Evolutionary conservation across 2,329 filamentous ascomycete species (phyloP).

Genomic region (Ophiocordyceps sinensis): DNA sequence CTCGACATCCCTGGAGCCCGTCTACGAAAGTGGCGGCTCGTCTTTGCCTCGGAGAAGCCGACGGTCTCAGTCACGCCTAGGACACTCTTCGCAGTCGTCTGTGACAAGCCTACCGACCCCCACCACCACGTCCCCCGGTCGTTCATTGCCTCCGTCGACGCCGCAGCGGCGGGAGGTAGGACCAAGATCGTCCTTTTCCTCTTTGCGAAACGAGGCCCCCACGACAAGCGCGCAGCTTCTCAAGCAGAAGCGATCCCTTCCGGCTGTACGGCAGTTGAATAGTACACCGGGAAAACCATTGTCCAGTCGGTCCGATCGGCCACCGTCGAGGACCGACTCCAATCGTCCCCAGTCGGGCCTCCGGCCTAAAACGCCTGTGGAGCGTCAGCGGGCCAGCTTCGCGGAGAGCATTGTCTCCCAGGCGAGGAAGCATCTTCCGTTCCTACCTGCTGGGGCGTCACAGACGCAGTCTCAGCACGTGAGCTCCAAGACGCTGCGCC

Average conservation of each 20-base stretch:
- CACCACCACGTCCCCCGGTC: slow-evolving; percentile 39
- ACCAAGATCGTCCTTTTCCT: slow-evolving; percentile 37
- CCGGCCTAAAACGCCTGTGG: slow-evolving; percentile 59
- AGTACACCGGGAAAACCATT: slow-evolving; percentile 37
- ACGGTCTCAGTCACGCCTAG: slow-evolving; percentile 51
- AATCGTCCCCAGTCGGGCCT: slow-evolving; percentile 34
- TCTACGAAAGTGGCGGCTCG: slow-evolving; percentile 76
- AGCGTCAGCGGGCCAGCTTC: slow-evolving; percentile 36
- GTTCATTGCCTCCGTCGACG: slow-evolving; percentile 40
- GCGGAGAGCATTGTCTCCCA: slow-evolving; percentile 36
- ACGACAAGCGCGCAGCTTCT: slow-evolving; percentile 52
- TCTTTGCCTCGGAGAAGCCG: slow-evolving; percentile 42
- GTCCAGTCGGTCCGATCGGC: slow-evolving; percentile 36
- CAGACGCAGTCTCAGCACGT: slow-evolving; percentile 66
- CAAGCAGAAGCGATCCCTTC: slow-evolving; percentile 50
- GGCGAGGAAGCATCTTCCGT: slow-evolving; percentile 51
- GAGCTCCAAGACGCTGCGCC: slow-evolving; percentile 53
- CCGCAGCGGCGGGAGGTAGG: slow-evolving; percentile 47
- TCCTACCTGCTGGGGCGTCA: slow-evolving; percentile 64
- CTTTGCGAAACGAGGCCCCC: slow-evolving; percentile 43
- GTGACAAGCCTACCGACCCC: slow-evolving; percentile 48
- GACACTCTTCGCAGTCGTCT: slow-evolving; percentile 57
- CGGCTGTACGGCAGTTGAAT: slow-evolving; percentile 38
- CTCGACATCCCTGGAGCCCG: slow-evolving; percentile 68
- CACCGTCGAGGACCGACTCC: slow-evolving; percentile 42